Evolutionary conservation across 805 yeast genomes (phyloP), one percentile per base, ranked within the genome.

Genomic region (Candida ficus): DNA sequence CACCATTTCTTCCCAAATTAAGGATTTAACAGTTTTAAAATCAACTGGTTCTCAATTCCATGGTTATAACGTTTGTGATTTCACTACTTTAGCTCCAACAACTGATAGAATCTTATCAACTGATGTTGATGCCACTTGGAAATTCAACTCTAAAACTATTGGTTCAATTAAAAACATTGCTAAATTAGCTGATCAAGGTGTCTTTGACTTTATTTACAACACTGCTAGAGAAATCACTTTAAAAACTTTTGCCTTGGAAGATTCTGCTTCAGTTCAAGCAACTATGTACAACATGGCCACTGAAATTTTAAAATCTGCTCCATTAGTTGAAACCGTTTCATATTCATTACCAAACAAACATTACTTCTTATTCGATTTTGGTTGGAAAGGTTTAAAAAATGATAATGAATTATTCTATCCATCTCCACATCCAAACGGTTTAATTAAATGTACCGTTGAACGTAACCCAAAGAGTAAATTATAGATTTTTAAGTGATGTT

Each of bases 201-300:
- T 73, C 29, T 85, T 88, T 55, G 95, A 88, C 63, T 40, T 58
- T 9, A 75, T 83, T 25, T 85, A 73, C 62, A 60, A 67, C n/a
- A 56, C 61, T 12, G 93, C 87, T 16, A 75, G 87, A 54, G 68
- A 67, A 29, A 73, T 76, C 54, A 88, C 96, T 1, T 71, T 89
- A 54, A 82, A 78, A 40, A 71, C 73, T 44, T 90, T 90, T 63
- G 96, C 96, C 14, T 62, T 74, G 37, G 96, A 90, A 64, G 78
- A 86, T 63, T 86, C 95, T 9, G 78, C 96, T n/a, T 84, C 95
- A 20, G 97, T 90, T 35, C 97, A 90, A 69, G 96, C 95, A 34
- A 90, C 96, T 44, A 91, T 90, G 96, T 90, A 77, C 72, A 85
- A 88, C 73, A 90, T 90, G 93, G 74, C 85, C 29, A 72, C 78